Evolutionary conservation across 192 early-diverging fungal species (phyloP).

Genomic region (Backusella tarrabulga): DNA sequence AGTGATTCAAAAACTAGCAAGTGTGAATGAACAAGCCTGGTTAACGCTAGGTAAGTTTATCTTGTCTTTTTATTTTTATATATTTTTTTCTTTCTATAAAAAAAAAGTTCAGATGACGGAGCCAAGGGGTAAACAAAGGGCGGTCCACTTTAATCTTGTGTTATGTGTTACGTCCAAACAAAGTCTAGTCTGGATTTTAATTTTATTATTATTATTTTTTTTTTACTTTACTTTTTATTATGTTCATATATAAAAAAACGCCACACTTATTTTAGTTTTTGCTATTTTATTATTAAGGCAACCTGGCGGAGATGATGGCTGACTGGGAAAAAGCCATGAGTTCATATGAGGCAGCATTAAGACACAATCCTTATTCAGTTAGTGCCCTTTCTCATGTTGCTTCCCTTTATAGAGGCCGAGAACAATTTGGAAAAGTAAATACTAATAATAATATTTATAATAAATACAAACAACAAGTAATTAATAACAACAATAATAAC

Average conservation of each 20-base stretch:
- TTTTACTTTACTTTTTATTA: background rate
- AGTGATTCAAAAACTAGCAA: constrained; percentile 29
- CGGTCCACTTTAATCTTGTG: constrained; percentile 4
- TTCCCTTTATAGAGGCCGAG: constrained; percentile 77
- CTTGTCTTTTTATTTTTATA: background rate
- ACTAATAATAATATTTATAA: background rate
- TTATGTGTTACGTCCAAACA: constrained; percentile 5
- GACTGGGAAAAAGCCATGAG: constrained; percentile 83
- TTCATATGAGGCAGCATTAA: constrained; percentile 85
- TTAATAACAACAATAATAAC: background rate
- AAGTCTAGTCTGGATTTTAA: constrained; percentile 1
- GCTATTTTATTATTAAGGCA: constrained; percentile 18
- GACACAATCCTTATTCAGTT: constrained; percentile 91
- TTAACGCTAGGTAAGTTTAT: constrained; percentile 30
- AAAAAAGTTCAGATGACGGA: constrained; percentile 5
- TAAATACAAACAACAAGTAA: background rate
- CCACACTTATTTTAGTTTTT: constrained; percentile 11
- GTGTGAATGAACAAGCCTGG: constrained; percentile 35
- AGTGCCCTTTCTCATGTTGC: constrained; percentile 80
- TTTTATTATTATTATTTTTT: constrained; percentile 9
- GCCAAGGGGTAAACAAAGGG: background rate
- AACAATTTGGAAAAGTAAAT: constrained; percentile 76
- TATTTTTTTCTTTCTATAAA: background rate
- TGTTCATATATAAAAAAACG: background rate
- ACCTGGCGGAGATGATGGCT: constrained; percentile 34